A percentile compares a stretch with the other conserved stretches of the same genome.
phyloP scores from a whole-genome alignment of 2,329 filamentous ascomycete genomes.

The Westerdykella sp. region DNA sequence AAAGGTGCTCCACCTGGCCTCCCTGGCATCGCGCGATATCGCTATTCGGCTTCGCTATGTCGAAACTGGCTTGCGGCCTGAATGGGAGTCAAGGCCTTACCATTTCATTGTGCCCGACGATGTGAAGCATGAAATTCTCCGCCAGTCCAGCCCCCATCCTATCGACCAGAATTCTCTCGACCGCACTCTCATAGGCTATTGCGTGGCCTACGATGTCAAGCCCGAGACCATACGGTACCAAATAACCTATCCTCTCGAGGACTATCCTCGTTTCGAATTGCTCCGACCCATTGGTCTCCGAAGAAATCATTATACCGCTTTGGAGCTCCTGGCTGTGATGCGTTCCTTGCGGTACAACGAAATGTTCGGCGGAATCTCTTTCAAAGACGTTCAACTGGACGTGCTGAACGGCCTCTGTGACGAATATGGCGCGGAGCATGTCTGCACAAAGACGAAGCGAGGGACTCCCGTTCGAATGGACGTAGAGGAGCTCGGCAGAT shows the following conservation, averaged over 20 bases:
- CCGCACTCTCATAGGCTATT: slow-evolving; percentile 62
- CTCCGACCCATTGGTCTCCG: slow-evolving; percentile 50
- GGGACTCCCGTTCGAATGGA: slow-evolving; percentile 52
- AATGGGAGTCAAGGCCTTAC: slow-evolving; percentile 60
- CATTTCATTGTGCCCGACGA: slow-evolving; percentile 54
- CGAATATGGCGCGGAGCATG: slow-evolving; percentile 54
- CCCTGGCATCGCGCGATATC: slow-evolving; percentile 58
- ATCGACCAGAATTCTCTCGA: slow-evolving; percentile 59
- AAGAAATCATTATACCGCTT: slow-evolving; percentile 50
- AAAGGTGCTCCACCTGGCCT: slow-evolving; percentile 56
- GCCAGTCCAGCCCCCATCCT: slow-evolving; percentile 42
- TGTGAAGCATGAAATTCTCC: slow-evolving; percentile 29
- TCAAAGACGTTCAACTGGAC: slow-evolving; percentile 59
- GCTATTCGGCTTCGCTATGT: slow-evolving; percentile 55
- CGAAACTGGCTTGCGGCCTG: slow-evolving; percentile 58
- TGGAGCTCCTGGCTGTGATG: slow-evolving; percentile 65
- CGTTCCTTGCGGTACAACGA: slow-evolving; percentile 65
- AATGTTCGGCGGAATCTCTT: slow-evolving; percentile 61
- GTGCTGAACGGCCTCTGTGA: slow-evolving; percentile 57
- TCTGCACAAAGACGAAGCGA: slow-evolving; percentile 52
- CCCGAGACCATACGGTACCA: slow-evolving; percentile 54
- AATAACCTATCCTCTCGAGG: slow-evolving; percentile 45
- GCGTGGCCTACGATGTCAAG: slow-evolving; percentile 61
- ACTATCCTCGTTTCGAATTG: slow-evolving; percentile 61
- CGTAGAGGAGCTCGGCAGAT: slow-evolving; percentile 47